Base-by-base conservation (phyloP, 148 eudicot species). In the Diospyros lotus region DNA sequence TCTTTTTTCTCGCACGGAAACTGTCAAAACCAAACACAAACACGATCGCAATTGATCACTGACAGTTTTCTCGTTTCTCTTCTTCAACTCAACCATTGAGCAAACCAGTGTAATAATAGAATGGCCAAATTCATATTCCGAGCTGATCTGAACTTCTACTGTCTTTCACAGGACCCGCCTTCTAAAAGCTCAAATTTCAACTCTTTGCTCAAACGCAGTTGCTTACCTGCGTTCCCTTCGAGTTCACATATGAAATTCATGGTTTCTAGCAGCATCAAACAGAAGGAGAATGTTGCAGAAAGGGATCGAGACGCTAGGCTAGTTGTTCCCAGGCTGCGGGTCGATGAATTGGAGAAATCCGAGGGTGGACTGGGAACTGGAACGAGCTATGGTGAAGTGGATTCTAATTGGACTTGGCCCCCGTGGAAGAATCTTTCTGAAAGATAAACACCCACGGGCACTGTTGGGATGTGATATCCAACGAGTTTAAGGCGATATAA, bases 361-460 rank as follows among this genome's bases (percentile, higher is more conserved):
- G 77, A 40, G 68, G 82, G 59, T 82, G 65, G 75, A 14, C 50
- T 75, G 54, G 83, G 76, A 14, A 55, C 11, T 69, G 71, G 71
- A 58, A 60, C 53, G 69, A 18, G 61, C 12, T 41, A 60, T 39
- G 72, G 58, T 62, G 46, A 85, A 68, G 64, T 71, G 79, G 91
- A 84, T 52, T 83, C 87, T 76, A 75, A 78, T 54, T 79, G 79
- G 89, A 79, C 82, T 48, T 85, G 93, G 93, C 89, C 89, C 17
- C 92, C 92, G 58, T 94, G 96, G 97, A 89, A 83, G 79, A 74
- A 90, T 80, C 66, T 95, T n/a, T 97, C 98, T 73, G 79, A 64
- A 53, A 92, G 98, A 85, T 95, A 95, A 69, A 89, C 86, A 79
- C 87, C 92, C 41, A 87, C 92, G 63, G 98, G 93, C 1, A 90